Evolutionary conservation across 2,329 filamentous ascomycete genomes (phyloP).

Genomic region (Hyphodiscus sp.): DNA sequence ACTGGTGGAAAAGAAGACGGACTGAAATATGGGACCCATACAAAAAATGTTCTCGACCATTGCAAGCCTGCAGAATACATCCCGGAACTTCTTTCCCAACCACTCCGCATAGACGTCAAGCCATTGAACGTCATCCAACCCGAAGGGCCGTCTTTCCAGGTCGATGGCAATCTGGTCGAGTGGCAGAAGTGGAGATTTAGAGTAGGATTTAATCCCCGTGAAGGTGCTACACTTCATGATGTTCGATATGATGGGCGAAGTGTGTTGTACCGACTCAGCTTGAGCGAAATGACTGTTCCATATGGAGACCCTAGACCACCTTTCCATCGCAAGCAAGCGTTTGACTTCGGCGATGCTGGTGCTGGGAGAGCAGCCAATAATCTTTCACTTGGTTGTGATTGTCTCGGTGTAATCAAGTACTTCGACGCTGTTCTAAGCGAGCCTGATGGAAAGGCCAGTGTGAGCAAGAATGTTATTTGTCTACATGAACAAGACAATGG

Average conservation of each 20-base stretch:
- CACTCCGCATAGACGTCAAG: constrained; percentile 43
- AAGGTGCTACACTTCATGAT: constrained; percentile 56
- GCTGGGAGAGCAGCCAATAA: constrained; percentile 62
- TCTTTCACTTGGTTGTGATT: constrained; percentile 60
- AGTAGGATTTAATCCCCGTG: constrained; percentile 53
- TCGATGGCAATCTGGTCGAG: constrained; percentile 34
- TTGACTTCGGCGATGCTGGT: constrained; percentile 63
- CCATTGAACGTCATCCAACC: constrained; percentile 57
- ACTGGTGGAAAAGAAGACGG: constrained; percentile 34
- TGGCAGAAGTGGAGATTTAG: constrained; percentile 59
- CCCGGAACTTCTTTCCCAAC: constrained; percentile 22
- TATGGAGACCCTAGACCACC: constrained; percentile 57
- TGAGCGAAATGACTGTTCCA: constrained; percentile 58
- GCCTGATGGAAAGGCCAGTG: constrained; percentile 40
- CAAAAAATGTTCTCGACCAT: constrained; percentile 39
- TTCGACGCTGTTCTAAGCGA: constrained; percentile 23
- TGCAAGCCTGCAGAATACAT: constrained; percentile 31
- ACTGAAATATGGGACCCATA: constrained; percentile 36
- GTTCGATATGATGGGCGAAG: constrained; percentile 53
- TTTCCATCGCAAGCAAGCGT: constrained; percentile 61
- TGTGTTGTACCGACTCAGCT: constrained; percentile 50
- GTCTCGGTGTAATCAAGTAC: constrained; percentile 54
- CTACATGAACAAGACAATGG: constrained; percentile 65
- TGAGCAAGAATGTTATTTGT: constrained; percentile 51
- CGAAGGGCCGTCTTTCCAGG: constrained; percentile 54